Percentiles rank a stretch among this genome's conserved stretches.
phyloP scores from a whole-genome alignment of 495 filamentous ascomycete genomes.

The Xylaria intraflava region DNA sequence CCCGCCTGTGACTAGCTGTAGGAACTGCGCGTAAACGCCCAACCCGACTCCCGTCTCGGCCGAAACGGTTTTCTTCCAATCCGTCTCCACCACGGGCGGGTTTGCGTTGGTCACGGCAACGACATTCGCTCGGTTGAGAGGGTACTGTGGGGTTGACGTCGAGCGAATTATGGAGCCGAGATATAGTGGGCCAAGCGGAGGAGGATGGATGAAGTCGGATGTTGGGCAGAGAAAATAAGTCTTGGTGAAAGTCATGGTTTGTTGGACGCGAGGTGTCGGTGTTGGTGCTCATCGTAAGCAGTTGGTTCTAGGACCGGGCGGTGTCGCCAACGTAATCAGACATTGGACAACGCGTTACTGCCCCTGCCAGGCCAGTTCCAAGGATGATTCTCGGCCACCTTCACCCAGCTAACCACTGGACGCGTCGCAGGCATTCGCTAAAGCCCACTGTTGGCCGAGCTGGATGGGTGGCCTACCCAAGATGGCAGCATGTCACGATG shows the following conservation, averaged over 20 bases:
- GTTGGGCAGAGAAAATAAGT: conserved; percentile 16
- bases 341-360: too few relatives aligned
- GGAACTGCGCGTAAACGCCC: conserved; percentile 30
- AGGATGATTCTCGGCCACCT: too few relatives aligned
- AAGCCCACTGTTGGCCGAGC: too few relatives aligned
- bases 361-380: too few relatives aligned
- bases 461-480: too few relatives aligned
- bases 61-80: conserved; percentile 17
- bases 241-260: neutral
- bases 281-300: too few relatives aligned
- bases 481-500: too few relatives aligned
- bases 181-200: conserved; percentile 25
- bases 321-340: too few relatives aligned
- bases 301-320: too few relatives aligned
- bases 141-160: conserved; percentile 26
- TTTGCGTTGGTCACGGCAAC: conserved; percentile 21
- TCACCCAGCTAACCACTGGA: too few relatives aligned
- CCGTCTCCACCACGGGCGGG: conserved; percentile 26
- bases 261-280: too few relatives aligned
- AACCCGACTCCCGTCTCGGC: conserved; percentile 17
- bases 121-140: conserved; percentile 13
- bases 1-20: conserved; percentile 25
- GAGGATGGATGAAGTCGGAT: conserved; percentile 30
- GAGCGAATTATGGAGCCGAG: conserved; percentile 32
- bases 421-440: too few relatives aligned